phyloP scores from a whole-genome alignment of 148 eudicot species.

The Chenopodium album region DNA sequence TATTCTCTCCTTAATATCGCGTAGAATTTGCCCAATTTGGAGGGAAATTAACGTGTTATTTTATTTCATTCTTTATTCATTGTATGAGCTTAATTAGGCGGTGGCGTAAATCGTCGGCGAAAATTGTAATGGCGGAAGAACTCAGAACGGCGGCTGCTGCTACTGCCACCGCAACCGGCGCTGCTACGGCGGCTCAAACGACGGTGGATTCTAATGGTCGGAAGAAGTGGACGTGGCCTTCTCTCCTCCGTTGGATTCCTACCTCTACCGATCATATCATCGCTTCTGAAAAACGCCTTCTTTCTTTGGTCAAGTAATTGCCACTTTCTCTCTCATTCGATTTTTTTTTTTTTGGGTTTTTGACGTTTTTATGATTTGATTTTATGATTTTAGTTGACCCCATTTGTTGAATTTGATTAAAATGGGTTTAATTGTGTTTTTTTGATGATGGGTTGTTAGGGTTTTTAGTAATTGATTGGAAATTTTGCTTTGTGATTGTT shows the following conservation, averaged over 20 bases:
- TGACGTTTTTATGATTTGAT: not conserved
- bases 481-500: not conserved
- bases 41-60: too few relatives aligned
- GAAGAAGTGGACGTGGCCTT: slow-evolving; percentile 51
- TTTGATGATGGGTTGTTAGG: not conserved
- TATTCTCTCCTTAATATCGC: not conserved
- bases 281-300: slow-evolving; percentile 86
- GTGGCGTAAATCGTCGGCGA: slow-evolving; percentile 2
- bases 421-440: not conserved
- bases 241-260: slow-evolving; percentile 72
- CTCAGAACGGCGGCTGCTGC: slow-evolving; percentile 38
- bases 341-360: not conserved
- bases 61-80: not conserved
- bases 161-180: slow-evolving; percentile 17
- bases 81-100: slow-evolving; percentile 36
- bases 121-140: slow-evolving; percentile 54
- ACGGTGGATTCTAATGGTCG: slow-evolving; percentile 21
- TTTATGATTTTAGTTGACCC: not conserved
- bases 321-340: not conserved
- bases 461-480: not conserved
- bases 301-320: slow-evolving; percentile 69
- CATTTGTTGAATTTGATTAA: not conserved
- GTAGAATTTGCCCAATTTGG: not conserved
- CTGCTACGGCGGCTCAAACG: slow-evolving; percentile 11
- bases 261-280: slow-evolving; percentile 78